Evolutionary conservation across 2,329 filamentous ascomycete genomes (phyloP), one percentile per base, ranked within the genome.

Genomic region (Fusarium mexicanum): DNA sequence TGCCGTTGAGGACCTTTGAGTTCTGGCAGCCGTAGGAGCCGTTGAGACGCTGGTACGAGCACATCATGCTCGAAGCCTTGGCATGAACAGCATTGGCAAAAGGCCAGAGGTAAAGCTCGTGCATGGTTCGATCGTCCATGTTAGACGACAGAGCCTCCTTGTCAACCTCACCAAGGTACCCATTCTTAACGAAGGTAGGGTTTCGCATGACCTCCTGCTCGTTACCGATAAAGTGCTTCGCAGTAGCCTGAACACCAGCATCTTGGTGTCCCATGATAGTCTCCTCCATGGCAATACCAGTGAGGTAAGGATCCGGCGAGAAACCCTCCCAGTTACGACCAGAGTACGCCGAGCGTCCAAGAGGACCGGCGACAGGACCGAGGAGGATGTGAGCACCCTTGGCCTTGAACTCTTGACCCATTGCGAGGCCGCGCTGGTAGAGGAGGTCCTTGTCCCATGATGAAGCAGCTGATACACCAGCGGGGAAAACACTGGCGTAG

Each of bases 1-100:
- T 84, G 31, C 91, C 90, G 79, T 96, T 96, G 73, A 94, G 84
- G 12, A 92, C 82, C 78, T 93, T 91, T 40, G 91, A 92, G 85
- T 96, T 96, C 79, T 96, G 92, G 82, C 94, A 96, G n/a, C 83
- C 88, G 76, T 94, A 94, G 17, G 91, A 94, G 81, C 94, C 94
- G 85, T 97, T 97, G 82, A 95, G 81, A 77, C 93, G 92, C 78
- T 94, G 91, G 85, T 94, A 94, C 0, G 91, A 90, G 81, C 90
- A 91, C 90, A 92, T 92, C 71, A 90, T 72, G 33, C 77, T 79
- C 8, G 81, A 73, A n/a, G 79, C 79, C 44, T 79, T 76, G 17
- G 81, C 80, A 50, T 76, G 77, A 54, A 79, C 78, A 20, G 80
- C 80, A 37, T 82, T 79, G 69, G 80, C 80, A 43, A 81, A 82